Percentiles rank a stretch among this genome's conserved stretches.
Conservation (phyloP, 1,139 yeast species). For the Diutina mesorugosa region DNA sequence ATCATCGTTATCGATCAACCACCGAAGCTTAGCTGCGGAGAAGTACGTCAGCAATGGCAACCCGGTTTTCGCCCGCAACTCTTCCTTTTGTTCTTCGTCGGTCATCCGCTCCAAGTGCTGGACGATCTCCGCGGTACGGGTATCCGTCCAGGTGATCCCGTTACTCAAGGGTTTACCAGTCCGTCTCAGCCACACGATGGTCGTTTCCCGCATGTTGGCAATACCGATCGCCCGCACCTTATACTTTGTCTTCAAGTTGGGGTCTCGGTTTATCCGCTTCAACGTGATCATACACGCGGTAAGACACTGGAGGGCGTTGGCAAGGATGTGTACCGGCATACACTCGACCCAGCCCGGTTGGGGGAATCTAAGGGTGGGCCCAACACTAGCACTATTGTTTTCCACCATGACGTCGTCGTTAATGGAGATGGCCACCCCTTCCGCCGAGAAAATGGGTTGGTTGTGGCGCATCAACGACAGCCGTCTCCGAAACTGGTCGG, state of each 20-base stretch:
- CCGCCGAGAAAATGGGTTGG: slow-evolving; percentile 56
- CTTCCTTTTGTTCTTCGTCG: slow-evolving; percentile 45
- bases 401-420: slow-evolving; percentile 52
- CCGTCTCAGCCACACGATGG: slow-evolving; percentile 75
- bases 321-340: slow-evolving; percentile 75
- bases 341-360: slow-evolving; percentile 92
- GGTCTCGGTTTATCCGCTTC: slow-evolving; percentile 42
- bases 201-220: slow-evolving; percentile 94
- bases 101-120: slow-evolving; percentile 47
- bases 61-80: slow-evolving; percentile 60
- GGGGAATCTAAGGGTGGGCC: slow-evolving; percentile 63
- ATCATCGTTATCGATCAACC: slow-evolving; percentile 77
- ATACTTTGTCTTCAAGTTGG: slow-evolving; percentile 36
- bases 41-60: slow-evolving; percentile 85
- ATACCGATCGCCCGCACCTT: slow-evolving; percentile 60
- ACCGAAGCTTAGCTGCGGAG: slow-evolving; percentile 79
- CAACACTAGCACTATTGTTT: slow-evolving; percentile 38
- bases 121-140: slow-evolving; percentile 70
- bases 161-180: slow-evolving; percentile 78
- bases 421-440: slow-evolving; percentile 56
- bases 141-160: slow-evolving; percentile 96
- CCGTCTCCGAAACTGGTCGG: slow-evolving; percentile 40
- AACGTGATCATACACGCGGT: slow-evolving; percentile 50
- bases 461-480: slow-evolving; percentile 35
- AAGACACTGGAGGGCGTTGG: slow-evolving; percentile 69